Conservation (phyloP, 306 rosid species). For the Fagus crenata region DNA sequence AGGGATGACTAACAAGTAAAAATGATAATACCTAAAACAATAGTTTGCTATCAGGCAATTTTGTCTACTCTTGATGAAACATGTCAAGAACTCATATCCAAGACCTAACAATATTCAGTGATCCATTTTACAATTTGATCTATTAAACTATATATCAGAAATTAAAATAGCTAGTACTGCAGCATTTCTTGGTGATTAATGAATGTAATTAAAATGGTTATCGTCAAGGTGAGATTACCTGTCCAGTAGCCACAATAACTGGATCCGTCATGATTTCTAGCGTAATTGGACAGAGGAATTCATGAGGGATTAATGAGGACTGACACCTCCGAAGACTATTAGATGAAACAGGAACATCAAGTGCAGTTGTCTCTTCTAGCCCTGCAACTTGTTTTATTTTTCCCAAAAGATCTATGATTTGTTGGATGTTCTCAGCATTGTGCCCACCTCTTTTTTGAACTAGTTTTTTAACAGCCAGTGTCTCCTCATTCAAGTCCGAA, state of each 20-base stretch:
- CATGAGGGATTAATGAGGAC: conserved; percentile 77
- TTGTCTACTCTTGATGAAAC: background rate
- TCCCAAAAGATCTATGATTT: conserved; percentile 55
- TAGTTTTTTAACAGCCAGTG: conserved; percentile 57
- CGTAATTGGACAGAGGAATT: conserved; percentile 85
- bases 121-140: background rate
- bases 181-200: background rate
- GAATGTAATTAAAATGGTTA: background rate
- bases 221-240: conserved; percentile 49
- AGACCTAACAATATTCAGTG: background rate
- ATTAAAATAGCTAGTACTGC: background rate
- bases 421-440: conserved; percentile 51
- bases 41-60: background rate
- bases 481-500: conserved; percentile 66
- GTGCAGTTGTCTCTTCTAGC: conserved; percentile 47
- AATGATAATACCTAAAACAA: background rate
- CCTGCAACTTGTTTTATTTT: conserved; percentile 60
- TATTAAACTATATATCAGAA: background rate
- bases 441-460: conserved; percentile 53
- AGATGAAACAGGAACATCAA: conserved; percentile 45
- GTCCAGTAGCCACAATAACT: conserved; percentile 80
- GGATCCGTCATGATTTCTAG: conserved; percentile 93
- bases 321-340: conserved; percentile 43
- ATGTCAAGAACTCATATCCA: background rate
- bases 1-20: background rate